These are phyloP conservation scores for Cytidiella melzeri DNA, from an alignment of 768 basidiomycete genomes.

Conservation along the genomic window DNA sequence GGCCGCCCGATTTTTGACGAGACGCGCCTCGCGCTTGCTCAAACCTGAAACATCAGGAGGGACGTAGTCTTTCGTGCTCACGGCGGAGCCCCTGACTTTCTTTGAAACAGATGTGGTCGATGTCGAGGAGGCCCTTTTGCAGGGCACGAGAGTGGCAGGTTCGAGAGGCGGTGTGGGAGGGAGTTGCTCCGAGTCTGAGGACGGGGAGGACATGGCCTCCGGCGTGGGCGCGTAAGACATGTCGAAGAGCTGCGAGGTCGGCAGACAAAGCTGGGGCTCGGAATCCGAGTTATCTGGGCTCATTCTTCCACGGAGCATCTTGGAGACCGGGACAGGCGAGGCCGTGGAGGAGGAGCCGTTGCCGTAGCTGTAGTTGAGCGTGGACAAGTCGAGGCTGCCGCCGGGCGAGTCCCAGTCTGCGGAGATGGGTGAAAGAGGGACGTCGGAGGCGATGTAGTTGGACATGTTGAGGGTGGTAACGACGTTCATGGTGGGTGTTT, in stretches of 20 bases:
- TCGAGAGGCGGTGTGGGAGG: conserved; percentile 24
- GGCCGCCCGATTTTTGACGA: conserved; percentile 89
- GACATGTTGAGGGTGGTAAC: conserved; percentile 37
- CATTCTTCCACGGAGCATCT: conserved; percentile 47
- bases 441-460: conserved; percentile 52
- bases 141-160: conserved; percentile 21
- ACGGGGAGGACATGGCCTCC: conserved; percentile 16
- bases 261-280: conserved; percentile 50
- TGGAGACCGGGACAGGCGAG: conserved; percentile 38
- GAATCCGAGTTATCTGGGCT: conserved; percentile 40
- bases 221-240: conserved; percentile 36
- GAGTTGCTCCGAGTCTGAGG: conserved; percentile 28
- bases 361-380: conserved; percentile 35
- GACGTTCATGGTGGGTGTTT: conserved; percentile 16
- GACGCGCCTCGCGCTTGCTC: conserved; percentile 83
- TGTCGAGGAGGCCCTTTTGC: conserved; percentile 20
- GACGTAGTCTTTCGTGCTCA: conserved; percentile 74
- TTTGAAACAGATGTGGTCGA: conserved; percentile 26
- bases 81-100: conserved; percentile 42
- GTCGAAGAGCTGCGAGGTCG: conserved; percentile 73
- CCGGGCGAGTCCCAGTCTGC: conserved; percentile 42
- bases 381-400: conserved; percentile 35
- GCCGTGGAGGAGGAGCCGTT: conserved; percentile 39
- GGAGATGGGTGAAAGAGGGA: conserved; percentile 42
- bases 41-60: conserved; percentile 86